Evolutionary conservation across 495 filamentous ascomycete genomes (phyloP), one percentile per base, ranked within the genome.

Genomic region (Chaetomium fimeti): DNA sequence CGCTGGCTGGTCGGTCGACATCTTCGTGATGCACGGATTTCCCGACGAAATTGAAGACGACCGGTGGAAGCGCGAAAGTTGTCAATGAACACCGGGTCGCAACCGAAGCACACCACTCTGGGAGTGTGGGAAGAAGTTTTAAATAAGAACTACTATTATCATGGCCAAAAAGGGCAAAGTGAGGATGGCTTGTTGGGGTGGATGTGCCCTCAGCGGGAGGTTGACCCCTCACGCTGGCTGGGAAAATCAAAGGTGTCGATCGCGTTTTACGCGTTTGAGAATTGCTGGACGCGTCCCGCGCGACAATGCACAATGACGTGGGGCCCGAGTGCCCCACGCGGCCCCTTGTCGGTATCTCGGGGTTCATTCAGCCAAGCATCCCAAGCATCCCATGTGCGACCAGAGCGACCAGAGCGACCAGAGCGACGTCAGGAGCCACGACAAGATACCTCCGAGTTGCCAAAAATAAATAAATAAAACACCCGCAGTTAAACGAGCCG

Each of bases 291-390:
- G 63, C 61, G 60, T 63, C 32, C 29, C 48, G 64, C 64, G 65
- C 28, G 16, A 29, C 54, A 32, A 58, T 64, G 61, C 52, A 29
- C 53, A 48, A 68, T 71, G 69, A 71, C 69, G 69, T 60, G 60
- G 43, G 57, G 60, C 28, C 13, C 2, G 25, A 4, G 11, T 27
- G 53, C 53, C 53, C 29, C 53, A 56, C 53, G 9, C 29, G 0
- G 9, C 16, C 51, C 27, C 53, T 47, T 47, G 43, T 47, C n/a
- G 9, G 43, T 9, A 12, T 43, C 55, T 13, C 22, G 32, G 38
- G 40, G 40, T 36, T 36, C 32, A 1, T 5, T 9, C 1, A 36
- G 32, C 32, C 32, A 36, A 36, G 5, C 32, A 36, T 36, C 3
- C 29, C 32, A 36, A 9, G 32, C 3, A 32, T n/a, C n/a, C n/a